phyloP scores from a whole-genome alignment of 1,284 basidiomycete genomes.

The Austroboletus niveus region DNA sequence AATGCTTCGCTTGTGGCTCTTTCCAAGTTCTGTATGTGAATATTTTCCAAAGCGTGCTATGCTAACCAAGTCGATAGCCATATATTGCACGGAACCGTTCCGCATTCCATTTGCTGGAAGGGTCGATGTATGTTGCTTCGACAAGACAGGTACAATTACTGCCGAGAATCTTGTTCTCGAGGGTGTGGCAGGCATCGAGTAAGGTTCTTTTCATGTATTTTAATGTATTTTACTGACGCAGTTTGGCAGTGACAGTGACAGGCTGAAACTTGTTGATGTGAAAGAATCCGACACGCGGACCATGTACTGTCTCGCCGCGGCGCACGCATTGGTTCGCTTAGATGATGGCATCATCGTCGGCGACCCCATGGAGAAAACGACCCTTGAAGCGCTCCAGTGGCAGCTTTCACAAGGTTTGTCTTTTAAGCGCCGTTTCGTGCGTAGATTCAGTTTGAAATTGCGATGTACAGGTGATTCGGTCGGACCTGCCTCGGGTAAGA shows the following conservation, averaged over 20 bases:
- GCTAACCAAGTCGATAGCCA: slow-evolving; percentile 53
- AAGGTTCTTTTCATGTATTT: slow-evolving; percentile 28
- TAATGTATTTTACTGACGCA: slow-evolving; percentile 7
- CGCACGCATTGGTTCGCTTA: slow-evolving; percentile 92
- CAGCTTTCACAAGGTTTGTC: slow-evolving; percentile 69
- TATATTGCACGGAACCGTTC: slow-evolving; percentile 98
- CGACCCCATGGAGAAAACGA: slow-evolving; percentile 99
- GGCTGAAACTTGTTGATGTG: slow-evolving; percentile 73
- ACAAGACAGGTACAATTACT: slow-evolving; percentile 97
- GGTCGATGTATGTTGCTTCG: slow-evolving; percentile 96
- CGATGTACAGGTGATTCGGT: slow-evolving; percentile 59
- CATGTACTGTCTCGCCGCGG: slow-evolving; percentile 86
- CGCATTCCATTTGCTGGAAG: slow-evolving; percentile 91
- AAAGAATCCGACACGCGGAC: slow-evolving; percentile 78
- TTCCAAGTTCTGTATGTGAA: slow-evolving; percentile 76
- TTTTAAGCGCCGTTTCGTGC: background rate
- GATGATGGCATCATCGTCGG: slow-evolving; percentile 93
- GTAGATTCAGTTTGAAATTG: background rate
- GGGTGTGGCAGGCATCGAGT: slow-evolving; percentile 88
- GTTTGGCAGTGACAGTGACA: slow-evolving; percentile 49
- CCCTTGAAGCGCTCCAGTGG: slow-evolving; percentile 92
- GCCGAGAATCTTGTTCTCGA: slow-evolving; percentile 94
- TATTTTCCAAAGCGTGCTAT: background rate
- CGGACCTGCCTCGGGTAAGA: slow-evolving; percentile 51
- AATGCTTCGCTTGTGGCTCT: slow-evolving; percentile 92